A percentile compares a stretch with the other conserved stretches of the same genome.
phyloP scores from a whole-genome alignment of 1,284 basidiomycete species.

The Peniophora sp. region DNA sequence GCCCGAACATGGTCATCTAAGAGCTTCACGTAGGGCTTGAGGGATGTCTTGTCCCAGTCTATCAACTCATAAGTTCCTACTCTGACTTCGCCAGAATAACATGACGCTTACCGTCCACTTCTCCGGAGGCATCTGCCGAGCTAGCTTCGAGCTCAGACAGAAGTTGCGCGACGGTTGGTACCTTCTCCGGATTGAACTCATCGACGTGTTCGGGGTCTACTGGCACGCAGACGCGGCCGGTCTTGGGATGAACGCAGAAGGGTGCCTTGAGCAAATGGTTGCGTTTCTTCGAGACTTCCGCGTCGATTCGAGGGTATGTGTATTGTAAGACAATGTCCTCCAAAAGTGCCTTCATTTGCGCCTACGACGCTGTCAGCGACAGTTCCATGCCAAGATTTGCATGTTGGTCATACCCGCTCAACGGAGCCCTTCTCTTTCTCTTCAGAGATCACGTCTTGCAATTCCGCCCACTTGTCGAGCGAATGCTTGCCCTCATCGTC shows the following conservation, averaged over 20 bases:
- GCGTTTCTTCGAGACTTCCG: constrained; percentile 94
- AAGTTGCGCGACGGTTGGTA: constrained; percentile 84
- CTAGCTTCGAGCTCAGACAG: constrained; percentile 68
- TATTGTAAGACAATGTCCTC: constrained; percentile 93
- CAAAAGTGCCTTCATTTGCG: constrained; percentile 37
- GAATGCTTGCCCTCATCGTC: constrained; percentile 46
- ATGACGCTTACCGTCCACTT: constrained; percentile 38
- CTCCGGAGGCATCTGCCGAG: constrained; percentile 23
- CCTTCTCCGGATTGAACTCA: constrained; percentile 77
- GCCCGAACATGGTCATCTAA: constrained; percentile 66
- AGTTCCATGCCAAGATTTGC: not conserved
- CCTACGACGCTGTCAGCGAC: constrained; percentile 19
- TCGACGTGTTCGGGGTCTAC: constrained; percentile 76
- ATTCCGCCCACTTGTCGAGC: constrained; percentile 54
- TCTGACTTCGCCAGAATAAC: not conserved
- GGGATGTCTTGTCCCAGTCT: constrained; percentile 69
- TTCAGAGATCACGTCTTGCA: constrained; percentile 46
- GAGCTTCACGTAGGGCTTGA: constrained; percentile 88
- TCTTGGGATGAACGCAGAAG: constrained; percentile 95
- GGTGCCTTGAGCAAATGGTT: constrained; percentile 98
- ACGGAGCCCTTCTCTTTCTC: constrained; percentile 22
- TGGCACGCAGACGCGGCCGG: constrained; percentile 93
- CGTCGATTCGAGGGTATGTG: constrained; percentile 94
- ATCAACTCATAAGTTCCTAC: constrained; percentile 4
- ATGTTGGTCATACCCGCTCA: constrained; percentile 23